Percentiles rank a stretch among this genome's conserved stretches.
Evolutionary conservation across 179 eudicot genomes (phyloP).

Genomic region (Spinacia oleracea): DNA sequence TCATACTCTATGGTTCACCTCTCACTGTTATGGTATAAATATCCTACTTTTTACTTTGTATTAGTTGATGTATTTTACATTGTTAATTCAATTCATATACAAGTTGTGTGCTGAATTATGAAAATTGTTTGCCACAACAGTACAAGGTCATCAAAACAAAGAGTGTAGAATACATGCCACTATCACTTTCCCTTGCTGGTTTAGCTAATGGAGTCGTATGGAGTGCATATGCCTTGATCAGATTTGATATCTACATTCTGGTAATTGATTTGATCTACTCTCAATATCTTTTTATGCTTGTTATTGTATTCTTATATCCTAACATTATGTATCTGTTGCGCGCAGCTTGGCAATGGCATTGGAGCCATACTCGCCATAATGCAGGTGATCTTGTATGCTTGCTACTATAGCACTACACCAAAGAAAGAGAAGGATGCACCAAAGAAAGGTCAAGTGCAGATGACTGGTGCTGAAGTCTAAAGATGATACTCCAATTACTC

Average conservation of each 20-base stretch:
- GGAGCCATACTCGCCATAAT: slow-evolving; percentile 32
- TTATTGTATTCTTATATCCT: background rate
- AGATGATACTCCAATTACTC: background rate
- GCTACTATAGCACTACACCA: slow-evolving; percentile 26
- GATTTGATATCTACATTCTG: slow-evolving; percentile 46
- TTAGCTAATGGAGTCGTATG: slow-evolving; percentile 45
- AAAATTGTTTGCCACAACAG: slow-evolving; percentile 21
- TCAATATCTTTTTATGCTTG: background rate
- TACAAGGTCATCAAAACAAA: slow-evolving; percentile 40
- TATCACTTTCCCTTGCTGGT: slow-evolving; percentile 37
- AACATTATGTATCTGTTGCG: background rate
- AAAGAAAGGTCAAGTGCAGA: slow-evolving; percentile 12
- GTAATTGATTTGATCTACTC: slow-evolving; percentile 19
- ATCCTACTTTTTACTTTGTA: background rate
- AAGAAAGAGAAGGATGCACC: background rate
- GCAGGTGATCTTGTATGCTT: slow-evolving; percentile 38
- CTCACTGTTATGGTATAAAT: slow-evolving; percentile 44
- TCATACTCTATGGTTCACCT: slow-evolving; percentile 49
- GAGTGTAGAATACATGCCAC: slow-evolving; percentile 60
- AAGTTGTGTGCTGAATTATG: no score
- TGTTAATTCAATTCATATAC: no score
- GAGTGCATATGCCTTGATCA: slow-evolving; percentile 49
- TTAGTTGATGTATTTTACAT: background rate
- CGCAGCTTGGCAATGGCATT: slow-evolving; percentile 42
- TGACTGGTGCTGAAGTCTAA: background rate